A percentile compares a stretch with the other conserved stretches of the same genome.
Conservation (phyloP, 2,329 filamentous ascomycete genomes). For the Cladosporium colombiae region DNA sequence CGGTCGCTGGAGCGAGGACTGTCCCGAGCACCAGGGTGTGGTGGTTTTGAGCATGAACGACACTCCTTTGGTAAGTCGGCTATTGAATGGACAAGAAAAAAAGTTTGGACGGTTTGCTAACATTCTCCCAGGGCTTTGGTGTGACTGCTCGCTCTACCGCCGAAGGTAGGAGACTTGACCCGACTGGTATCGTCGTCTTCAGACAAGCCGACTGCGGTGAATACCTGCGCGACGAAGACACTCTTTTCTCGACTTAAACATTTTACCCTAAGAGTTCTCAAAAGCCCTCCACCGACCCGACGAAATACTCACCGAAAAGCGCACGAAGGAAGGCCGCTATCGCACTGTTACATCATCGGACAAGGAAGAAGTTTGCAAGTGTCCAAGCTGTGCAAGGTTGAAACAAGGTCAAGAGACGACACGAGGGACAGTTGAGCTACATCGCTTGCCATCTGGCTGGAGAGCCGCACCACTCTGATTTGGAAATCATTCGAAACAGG, state of each 20-base stretch:
- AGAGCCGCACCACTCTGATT: background rate
- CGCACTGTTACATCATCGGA: background rate
- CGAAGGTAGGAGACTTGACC: conserved; percentile 80
- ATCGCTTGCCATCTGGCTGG: conserved; percentile 3
- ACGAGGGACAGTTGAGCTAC: background rate
- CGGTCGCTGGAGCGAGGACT: conserved; percentile 85
- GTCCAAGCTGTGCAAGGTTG: background rate
- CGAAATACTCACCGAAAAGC: background rate
- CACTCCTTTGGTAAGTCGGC: conserved; percentile 62
- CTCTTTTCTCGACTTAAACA: conserved; percentile 57
- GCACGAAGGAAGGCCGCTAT: background rate
- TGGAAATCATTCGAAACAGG: background rate
- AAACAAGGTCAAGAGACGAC: background rate
- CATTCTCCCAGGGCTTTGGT: conserved; percentile 72
- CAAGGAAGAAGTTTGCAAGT: background rate
- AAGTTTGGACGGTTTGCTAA: conserved; percentile 19
- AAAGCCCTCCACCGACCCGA: background rate
- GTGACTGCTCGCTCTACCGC: conserved; percentile 85
- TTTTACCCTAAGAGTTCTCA: background rate
- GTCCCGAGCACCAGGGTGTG: conserved; percentile 88
- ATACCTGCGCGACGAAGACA: conserved; percentile 81
- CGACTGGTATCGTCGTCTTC: conserved; percentile 86
- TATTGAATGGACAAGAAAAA: background rate
- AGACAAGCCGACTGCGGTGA: conserved; percentile 93
- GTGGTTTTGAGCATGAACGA: conserved; percentile 92